Evolutionary conservation across 2,329 filamentous ascomycete species (phyloP).

Genomic region (Purpureocillium takamizusanense): DNA sequence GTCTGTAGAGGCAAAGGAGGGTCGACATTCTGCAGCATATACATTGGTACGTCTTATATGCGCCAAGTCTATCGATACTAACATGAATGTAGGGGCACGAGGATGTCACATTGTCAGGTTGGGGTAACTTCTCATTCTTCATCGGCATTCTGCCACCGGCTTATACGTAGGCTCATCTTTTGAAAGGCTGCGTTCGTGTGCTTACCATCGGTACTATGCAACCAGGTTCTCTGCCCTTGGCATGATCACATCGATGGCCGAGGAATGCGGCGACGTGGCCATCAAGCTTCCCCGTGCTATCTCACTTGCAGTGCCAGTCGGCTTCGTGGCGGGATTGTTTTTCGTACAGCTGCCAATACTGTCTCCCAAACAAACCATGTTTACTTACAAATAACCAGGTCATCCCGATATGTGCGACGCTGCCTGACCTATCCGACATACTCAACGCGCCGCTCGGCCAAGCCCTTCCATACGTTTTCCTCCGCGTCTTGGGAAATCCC

Average conservation of each 20-base stretch:
- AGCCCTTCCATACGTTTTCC: constrained; percentile 45
- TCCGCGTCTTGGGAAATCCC: constrained; percentile 38
- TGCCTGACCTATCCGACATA: constrained; percentile 30
- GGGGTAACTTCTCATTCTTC: constrained; percentile 52
- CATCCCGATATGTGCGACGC: constrained; percentile 15
- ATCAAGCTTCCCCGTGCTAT: constrained; percentile 43
- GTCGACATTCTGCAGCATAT: constrained; percentile 39
- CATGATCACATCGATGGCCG: constrained; percentile 55
- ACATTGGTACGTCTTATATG: constrained; percentile 29
- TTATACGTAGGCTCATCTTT: constrained; percentile 19
- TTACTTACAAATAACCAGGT: too few species aligned
- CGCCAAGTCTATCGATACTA: too few species aligned
- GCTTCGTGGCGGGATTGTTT: constrained; percentile 40
- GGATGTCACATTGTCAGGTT: constrained; percentile 35
- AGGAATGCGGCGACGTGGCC: constrained; percentile 45
- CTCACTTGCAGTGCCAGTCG: constrained; percentile 41
- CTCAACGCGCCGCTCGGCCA: constrained; percentile 41
- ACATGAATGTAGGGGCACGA: too few species aligned
- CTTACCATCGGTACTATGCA: not conserved
- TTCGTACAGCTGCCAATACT: constrained; percentile 29
- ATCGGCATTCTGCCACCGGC: constrained; percentile 51
- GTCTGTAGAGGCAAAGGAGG: constrained; percentile 42
- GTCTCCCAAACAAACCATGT: too few species aligned
- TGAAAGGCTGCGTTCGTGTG: not conserved
- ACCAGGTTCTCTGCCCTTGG: constrained; percentile 45